These are phyloP conservation scores for Pleurotus eryngii DNA, from an alignment of 768 basidiomycete species.

Conservation along the genomic window DNA sequence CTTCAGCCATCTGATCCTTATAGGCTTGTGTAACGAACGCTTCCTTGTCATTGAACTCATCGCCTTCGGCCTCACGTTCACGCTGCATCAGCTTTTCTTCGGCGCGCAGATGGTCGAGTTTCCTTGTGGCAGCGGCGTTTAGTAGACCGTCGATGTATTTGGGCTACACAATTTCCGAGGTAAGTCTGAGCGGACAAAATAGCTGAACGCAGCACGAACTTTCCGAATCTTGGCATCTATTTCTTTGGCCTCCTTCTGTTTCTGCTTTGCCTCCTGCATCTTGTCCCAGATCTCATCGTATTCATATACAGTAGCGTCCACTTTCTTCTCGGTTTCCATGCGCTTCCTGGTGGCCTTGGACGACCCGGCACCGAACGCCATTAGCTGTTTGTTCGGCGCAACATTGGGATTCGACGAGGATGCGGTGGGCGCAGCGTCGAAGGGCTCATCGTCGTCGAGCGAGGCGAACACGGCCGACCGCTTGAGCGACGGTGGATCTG, in stretches of 20 bases:
- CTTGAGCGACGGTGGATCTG: constrained; percentile 37
- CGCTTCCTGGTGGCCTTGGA: constrained; percentile 68
- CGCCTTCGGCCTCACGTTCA: constrained; percentile 91
- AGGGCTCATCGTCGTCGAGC: constrained; percentile 59
- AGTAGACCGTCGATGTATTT: constrained; percentile 89
- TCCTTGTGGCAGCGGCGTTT: constrained; percentile 78
- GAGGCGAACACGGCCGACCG: constrained; percentile 62
- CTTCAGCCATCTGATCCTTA: constrained; percentile 93
- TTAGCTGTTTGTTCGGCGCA: constrained; percentile 49
- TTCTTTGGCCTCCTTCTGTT: constrained; percentile 75
- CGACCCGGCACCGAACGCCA: constrained; percentile 55
- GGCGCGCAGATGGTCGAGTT: constrained; percentile 84
- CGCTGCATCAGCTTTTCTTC: constrained; percentile 98
- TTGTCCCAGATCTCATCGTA: constrained; percentile 97
- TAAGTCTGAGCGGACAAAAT: background rate
- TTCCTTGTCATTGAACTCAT: constrained; percentile 91
- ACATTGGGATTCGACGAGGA: constrained; percentile 32
- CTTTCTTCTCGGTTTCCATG: constrained; percentile 73
- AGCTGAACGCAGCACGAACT: constrained; percentile 38
- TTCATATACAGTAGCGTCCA: constrained; percentile 84
- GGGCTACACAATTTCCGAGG: constrained; percentile 49
- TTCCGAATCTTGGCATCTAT: constrained; percentile 74
- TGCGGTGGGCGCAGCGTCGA: constrained; percentile 46
- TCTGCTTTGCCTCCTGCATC: constrained; percentile 84
- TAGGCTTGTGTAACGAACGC: constrained; percentile 98